Conservation (phyloP, 2,329 filamentous ascomycete genomes). For the Trichoderma citrinoviride region DNA sequence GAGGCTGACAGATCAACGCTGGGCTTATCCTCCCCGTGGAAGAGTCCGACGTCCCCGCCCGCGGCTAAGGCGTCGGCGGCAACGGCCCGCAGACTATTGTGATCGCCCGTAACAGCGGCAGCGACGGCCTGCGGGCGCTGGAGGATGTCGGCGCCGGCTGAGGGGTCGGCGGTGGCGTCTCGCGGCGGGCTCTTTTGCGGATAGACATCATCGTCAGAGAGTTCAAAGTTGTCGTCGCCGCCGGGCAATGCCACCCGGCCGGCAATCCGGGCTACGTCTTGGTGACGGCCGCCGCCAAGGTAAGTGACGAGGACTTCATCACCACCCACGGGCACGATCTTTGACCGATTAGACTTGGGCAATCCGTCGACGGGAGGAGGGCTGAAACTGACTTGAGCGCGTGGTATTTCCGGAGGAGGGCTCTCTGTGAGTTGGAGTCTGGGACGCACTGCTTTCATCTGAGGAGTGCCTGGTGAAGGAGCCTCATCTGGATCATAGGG, state of each 20-base stretch:
- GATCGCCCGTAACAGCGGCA: background rate
- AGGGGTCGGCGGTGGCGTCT: background rate
- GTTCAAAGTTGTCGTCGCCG: constrained; percentile 43
- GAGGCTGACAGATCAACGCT: constrained; percentile 32
- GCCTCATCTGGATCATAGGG: constrained; percentile 47
- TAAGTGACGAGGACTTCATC: constrained; percentile 66
- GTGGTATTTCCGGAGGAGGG: constrained; percentile 38
- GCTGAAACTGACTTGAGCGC: constrained; percentile 40
- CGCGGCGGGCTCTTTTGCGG: constrained; percentile 25
- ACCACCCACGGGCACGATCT: constrained; percentile 56
- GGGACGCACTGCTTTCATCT: constrained; percentile 36
- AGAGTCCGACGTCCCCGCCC: constrained; percentile 22
- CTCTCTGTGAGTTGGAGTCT: constrained; percentile 35
- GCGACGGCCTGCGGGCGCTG: constrained; percentile 4
- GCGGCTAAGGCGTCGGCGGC: constrained; percentile 36
- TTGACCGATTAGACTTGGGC: constrained; percentile 51
- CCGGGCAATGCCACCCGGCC: constrained; percentile 52
- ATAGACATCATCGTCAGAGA: constrained; percentile 21
- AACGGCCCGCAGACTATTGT: constrained; percentile 31
- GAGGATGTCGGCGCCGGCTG: background rate
- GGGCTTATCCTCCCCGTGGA: constrained; percentile 23
- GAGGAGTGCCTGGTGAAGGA: constrained; percentile 42
- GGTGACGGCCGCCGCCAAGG: constrained; percentile 61
- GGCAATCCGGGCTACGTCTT: constrained; percentile 61
- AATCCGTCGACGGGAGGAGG: constrained; percentile 37